Base-by-base conservation (phyloP, 306 rosid species). In the Gleditsia sinensis region DNA sequence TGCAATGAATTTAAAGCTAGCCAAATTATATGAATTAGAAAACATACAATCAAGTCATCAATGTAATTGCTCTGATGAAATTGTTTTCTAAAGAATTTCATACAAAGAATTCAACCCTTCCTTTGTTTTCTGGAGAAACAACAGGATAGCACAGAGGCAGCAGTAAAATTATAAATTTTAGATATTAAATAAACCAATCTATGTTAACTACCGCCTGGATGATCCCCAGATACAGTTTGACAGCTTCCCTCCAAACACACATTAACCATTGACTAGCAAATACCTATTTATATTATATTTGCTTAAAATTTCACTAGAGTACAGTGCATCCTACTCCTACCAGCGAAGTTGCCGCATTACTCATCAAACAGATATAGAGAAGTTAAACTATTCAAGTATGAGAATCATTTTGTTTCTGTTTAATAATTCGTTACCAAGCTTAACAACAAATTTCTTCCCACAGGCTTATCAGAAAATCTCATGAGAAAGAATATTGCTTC, bases 281-380 rank as follows among this genome's bases (percentile, higher is more conserved):
- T 25, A 72, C 50, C 40, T 56, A 50, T 46, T 46, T 32, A 62
- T 24, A 63, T 25, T 27, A 17, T 46, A 37, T 63, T 57, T 32
- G 48, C 77, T 49, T 30, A 39, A 76, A 72, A 71, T 23, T 24
- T 39, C 77, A 78, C 71, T 57, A 69, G 5, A 62, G 63, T 40
- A 57, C 32, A 19, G 14, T n/a, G 57, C 55, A 50, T 46, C 57
- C 50, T 20, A 69, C 54, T 69, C 49, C 53, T 23, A 59, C 34
- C 42, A 7, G 32, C 32, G 32, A 71, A 70, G 58, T 19, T 28
- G 17, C 27, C 5, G 67, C 14, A 27, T 45, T 36, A 58, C 57
- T 51, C 59, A 24, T 76, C 27, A 67, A 75, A 54, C 70, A 64
- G 55, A 53, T 42, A 20, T 50, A 63, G 65, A 25, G 32, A 75